Conservation (phyloP, 306 rosid species). For the Cucurbita pepo region DNA sequence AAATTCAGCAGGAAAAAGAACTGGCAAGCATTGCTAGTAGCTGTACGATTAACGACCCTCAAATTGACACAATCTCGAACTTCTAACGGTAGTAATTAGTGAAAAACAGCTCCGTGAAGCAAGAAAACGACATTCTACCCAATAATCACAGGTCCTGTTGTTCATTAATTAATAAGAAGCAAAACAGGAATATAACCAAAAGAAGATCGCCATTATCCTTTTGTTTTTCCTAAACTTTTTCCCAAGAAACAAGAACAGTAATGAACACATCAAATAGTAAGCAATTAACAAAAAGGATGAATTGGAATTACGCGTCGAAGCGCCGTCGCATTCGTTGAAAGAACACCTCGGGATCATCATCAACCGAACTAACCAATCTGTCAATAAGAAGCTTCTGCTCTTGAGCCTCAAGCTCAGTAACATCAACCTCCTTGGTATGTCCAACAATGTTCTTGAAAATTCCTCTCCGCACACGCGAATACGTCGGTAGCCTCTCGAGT, state of each 20-base stretch:
- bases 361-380: conserved; percentile 35
- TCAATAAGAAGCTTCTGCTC: conserved; percentile 60
- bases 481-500: conserved; percentile 77
- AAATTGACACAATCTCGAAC: background rate
- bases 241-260: background rate
- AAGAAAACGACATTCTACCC: background rate
- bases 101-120: background rate
- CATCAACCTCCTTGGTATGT: conserved; percentile 48
- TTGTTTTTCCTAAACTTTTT: background rate
- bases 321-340: conserved; percentile 58
- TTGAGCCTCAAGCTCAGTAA: conserved; percentile 36
- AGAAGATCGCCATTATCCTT: background rate
- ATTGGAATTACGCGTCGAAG: conserved; percentile 51
- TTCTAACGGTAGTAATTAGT: background rate
- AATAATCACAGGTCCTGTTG: background rate
- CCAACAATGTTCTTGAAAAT: conserved; percentile 59
- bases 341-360: conserved; percentile 56
- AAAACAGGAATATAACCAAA: background rate
- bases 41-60: background rate
- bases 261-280: background rate
- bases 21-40: background rate
- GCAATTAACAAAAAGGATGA: background rate
- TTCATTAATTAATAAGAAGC: background rate
- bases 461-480: conserved; percentile 61
- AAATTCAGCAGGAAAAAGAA: background rate